These are phyloP conservation scores for Aspergillus fructus DNA, from an alignment of 2,329 filamentous ascomycete species.

Conservation along the genomic window DNA sequence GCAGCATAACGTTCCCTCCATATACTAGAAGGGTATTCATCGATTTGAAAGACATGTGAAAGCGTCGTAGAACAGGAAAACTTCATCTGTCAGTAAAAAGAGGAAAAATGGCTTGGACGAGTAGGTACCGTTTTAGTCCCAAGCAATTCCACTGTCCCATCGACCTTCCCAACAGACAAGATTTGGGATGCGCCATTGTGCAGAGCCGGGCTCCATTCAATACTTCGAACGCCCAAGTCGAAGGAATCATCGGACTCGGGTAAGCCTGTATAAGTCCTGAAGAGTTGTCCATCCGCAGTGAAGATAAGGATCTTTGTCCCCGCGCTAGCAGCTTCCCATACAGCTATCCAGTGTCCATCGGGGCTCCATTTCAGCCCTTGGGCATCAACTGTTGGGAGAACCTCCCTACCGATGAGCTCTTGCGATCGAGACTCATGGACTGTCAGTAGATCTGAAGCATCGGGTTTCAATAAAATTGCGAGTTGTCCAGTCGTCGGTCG, in stretches of 20 bases:
- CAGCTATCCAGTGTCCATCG: constrained; percentile 59
- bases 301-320: constrained; percentile 55
- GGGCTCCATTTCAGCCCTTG: constrained; percentile 60
- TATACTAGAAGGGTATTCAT: constrained; percentile 32
- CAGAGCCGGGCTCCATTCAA: constrained; percentile 51
- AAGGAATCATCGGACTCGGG: constrained; percentile 36
- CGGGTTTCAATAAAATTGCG: constrained; percentile 41
- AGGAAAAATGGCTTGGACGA: not conserved
- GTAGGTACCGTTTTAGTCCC: constrained; percentile 40
- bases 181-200: constrained; percentile 32
- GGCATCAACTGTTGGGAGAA: constrained; percentile 54
- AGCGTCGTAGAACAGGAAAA: constrained; percentile 36
- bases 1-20: constrained; percentile 35
- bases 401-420: constrained; percentile 32
- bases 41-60: constrained; percentile 33
- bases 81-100: constrained; percentile 18
- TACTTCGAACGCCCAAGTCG: constrained; percentile 51
- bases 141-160: constrained; percentile 51
- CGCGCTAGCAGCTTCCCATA: constrained; percentile 55
- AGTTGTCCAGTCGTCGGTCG: constrained; percentile 41
- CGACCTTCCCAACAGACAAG: constrained; percentile 52
- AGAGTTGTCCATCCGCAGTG: constrained; percentile 60
- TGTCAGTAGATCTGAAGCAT: constrained; percentile 38
- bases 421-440: constrained; percentile 39
- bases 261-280: constrained; percentile 51